phyloP scores from a whole-genome alignment of 1,284 basidiomycete genomes.

The Naganishia liquefaciens region DNA sequence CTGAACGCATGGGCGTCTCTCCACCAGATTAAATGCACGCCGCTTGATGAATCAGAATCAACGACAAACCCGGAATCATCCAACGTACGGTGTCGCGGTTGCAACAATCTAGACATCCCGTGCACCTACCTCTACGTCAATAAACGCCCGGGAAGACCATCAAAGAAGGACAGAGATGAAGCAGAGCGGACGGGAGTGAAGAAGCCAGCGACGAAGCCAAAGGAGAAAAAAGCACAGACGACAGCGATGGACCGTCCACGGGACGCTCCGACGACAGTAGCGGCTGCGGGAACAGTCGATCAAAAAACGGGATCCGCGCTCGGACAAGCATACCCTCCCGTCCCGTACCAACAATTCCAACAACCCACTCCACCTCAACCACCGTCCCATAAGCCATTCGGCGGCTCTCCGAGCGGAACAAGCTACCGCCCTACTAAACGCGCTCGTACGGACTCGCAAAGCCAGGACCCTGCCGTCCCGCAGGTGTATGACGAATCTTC shows the following conservation, averaged over 20 bases:
- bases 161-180: conserved; percentile 16
- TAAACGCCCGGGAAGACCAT: conserved; percentile 50
- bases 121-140: conserved; percentile 50
- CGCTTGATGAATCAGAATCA: neutral
- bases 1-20: neutral
- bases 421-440: neutral
- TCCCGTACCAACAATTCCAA: no score
- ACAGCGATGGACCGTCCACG: no score
- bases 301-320: no score
- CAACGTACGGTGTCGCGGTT: conserved; percentile 43
- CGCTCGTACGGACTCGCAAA: neutral
- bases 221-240: neutral
- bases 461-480: neutral
- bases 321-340: no score
- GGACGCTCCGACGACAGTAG: no score
- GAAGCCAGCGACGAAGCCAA: neutral
- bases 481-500: neutral
- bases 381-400: no score
- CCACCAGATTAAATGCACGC: conserved; percentile 27
- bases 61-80: neutral
- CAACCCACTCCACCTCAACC: no score
- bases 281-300: no score
- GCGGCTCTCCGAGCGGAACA: neutral
- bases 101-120: conserved; percentile 44
- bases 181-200: neutral